These are phyloP conservation scores for Solanum corneliomulleri DNA, from an alignment of 257 asterid species.

Conservation along the genomic window DNA sequence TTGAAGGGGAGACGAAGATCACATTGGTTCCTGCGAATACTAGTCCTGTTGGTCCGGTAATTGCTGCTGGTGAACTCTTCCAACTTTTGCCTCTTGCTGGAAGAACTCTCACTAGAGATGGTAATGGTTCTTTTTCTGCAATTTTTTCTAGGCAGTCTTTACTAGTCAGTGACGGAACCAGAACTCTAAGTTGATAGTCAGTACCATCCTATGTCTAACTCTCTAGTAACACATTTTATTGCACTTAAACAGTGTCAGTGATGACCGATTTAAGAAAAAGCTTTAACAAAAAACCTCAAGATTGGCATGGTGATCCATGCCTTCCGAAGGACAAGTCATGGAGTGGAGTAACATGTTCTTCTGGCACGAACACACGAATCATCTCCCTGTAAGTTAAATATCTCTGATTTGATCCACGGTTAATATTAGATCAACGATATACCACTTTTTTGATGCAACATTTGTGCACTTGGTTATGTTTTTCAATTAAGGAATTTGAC, in stretches of 20 bases:
- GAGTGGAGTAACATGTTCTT: constrained; percentile 62
- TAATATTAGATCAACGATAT: background rate
- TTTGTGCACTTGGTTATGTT: background rate
- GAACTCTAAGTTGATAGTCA: background rate
- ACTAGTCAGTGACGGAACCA: background rate
- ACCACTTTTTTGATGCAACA: background rate
- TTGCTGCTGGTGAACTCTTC: constrained; percentile 77
- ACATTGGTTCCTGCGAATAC: constrained; percentile 29
- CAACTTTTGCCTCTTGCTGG: constrained; percentile 44
- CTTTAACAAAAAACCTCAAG: constrained; percentile 33
- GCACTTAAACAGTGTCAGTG: constrained; percentile 37
- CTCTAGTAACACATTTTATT: background rate
- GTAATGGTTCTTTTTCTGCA: constrained; percentile 14
- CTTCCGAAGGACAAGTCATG: constrained; percentile 49
- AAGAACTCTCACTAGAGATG: constrained; percentile 63
- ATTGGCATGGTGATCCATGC: constrained; percentile 96
- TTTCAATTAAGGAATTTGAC: constrained; percentile 55
- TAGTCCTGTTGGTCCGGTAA: constrained; percentile 66
- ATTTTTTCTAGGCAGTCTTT: background rate
- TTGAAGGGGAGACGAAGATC: constrained; percentile 39
- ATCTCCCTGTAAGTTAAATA: constrained; percentile 45
- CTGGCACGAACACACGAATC: constrained; percentile 21
- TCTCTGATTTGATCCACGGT: background rate
- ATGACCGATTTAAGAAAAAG: constrained; percentile 35
- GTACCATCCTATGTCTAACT: background rate